Evolutionary conservation across 2,329 filamentous ascomycete species (phyloP).

Genomic region (Rhynchosporium agropyri): DNA sequence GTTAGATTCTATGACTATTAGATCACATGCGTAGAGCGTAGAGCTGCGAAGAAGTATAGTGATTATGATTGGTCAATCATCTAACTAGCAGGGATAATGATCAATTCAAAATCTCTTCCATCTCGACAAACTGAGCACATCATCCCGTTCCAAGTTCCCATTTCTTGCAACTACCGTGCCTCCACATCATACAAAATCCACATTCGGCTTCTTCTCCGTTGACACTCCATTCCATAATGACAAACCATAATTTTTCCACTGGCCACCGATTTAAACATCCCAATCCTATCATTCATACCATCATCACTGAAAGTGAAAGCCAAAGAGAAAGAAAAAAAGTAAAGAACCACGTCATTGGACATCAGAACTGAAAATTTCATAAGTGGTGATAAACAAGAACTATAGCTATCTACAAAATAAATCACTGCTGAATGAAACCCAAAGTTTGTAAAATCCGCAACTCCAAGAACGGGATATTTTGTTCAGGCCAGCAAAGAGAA

Average conservation of each 20-base stretch:
- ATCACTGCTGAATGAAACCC: not conserved
- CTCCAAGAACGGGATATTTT: not conserved
- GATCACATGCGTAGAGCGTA: not conserved
- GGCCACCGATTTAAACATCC: not conserved
- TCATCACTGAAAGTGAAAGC: not conserved
- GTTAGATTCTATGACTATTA: conserved; percentile 43
- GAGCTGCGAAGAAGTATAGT: not conserved
- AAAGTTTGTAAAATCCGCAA: not conserved
- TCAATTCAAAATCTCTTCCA: no score
- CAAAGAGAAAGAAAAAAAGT: not conserved
- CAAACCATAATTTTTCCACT: not conserved
- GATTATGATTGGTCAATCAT: not conserved
- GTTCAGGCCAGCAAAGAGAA: conserved; percentile 4
- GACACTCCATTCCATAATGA: not conserved
- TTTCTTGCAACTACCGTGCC: no score
- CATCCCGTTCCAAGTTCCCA: no score
- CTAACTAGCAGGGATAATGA: conserved; percentile 4
- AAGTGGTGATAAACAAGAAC: not conserved
- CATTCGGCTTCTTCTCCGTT: not conserved
- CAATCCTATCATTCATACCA: not conserved
- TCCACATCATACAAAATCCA: no score
- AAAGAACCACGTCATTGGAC: conserved; percentile 8
- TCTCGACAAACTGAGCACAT: no score
- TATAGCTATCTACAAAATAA: conserved; percentile 15
- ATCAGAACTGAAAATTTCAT: conserved; percentile 4